phyloP scores from a whole-genome alignment of 2,329 filamentous ascomycete species.

The Colletotrichum tropicicola region DNA sequence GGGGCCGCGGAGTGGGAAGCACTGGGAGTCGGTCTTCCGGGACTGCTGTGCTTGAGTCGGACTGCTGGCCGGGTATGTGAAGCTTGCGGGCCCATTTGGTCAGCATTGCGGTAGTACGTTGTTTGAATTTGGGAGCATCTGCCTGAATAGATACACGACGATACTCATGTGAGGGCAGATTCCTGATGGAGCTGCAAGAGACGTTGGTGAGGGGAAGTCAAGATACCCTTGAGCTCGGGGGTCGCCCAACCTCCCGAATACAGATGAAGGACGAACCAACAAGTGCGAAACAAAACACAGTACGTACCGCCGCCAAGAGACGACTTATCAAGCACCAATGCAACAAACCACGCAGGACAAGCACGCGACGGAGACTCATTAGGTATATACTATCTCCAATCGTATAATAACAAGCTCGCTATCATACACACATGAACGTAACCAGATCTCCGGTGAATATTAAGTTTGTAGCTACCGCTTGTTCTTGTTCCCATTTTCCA shows the following conservation, averaged over 20 bases:
- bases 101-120: too few relatives aligned
- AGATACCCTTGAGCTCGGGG: too few relatives aligned
- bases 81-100: neutral
- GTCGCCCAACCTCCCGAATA: too few relatives aligned
- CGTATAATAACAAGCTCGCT: constrained; percentile 12
- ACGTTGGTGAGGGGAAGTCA: too few relatives aligned
- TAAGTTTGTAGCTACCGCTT: neutral
- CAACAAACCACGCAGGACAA: neutral
- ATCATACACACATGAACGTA: constrained; percentile 18
- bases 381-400: constrained; percentile 12
- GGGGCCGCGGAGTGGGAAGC: neutral
- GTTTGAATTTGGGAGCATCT: too few relatives aligned
- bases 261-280: too few relatives aligned
- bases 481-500: neutral
- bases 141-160: too few relatives aligned
- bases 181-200: too few relatives aligned
- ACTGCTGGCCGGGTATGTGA: neutral
- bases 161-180: too few relatives aligned
- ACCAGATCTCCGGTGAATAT: neutral
- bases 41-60: neutral
- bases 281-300: too few relatives aligned
- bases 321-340: too few relatives aligned
- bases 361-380: neutral
- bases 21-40: neutral
- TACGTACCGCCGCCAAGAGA: too few relatives aligned